phyloP scores from a whole-genome alignment of 148 eudicot species.

The Camellia granthamiana region DNA sequence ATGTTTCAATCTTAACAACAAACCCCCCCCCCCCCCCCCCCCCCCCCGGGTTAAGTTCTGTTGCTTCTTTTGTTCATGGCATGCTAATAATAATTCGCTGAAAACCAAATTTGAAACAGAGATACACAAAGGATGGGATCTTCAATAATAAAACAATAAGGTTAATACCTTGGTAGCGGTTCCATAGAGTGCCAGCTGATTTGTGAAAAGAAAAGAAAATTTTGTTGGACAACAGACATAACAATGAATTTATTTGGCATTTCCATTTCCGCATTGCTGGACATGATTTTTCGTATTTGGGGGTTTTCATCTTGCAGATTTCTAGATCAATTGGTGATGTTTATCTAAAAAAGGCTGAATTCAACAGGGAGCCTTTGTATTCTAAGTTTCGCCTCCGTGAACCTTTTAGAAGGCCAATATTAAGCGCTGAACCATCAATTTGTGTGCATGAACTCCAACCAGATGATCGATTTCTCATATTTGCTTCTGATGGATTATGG shows the following conservation, averaged over 20 bases:
- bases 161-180: neutral
- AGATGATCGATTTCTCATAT: constrained; percentile 74
- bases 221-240: neutral
- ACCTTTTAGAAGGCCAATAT: constrained; percentile 60
- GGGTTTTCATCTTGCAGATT: constrained; percentile 32
- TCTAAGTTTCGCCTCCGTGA: constrained; percentile 72
- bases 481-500: constrained; percentile 92
- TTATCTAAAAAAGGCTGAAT: constrained; percentile 69
- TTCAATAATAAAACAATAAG: neutral
- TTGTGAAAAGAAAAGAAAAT: neutral
- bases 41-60: too few species aligned
- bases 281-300: neutral
- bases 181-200: neutral
- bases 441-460: constrained; percentile 56
- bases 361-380: constrained; percentile 72
- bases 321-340: constrained; percentile 81
- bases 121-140: neutral
- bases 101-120: neutral
- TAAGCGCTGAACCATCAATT: constrained; percentile 68
- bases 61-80: neutral
- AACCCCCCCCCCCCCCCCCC: too few species aligned
- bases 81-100: neutral
- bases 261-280: neutral
- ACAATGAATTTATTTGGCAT: neutral
- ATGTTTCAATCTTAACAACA: too few species aligned